Conservation (phyloP, 345 rosid genomes). For the Salix purpurea region DNA sequence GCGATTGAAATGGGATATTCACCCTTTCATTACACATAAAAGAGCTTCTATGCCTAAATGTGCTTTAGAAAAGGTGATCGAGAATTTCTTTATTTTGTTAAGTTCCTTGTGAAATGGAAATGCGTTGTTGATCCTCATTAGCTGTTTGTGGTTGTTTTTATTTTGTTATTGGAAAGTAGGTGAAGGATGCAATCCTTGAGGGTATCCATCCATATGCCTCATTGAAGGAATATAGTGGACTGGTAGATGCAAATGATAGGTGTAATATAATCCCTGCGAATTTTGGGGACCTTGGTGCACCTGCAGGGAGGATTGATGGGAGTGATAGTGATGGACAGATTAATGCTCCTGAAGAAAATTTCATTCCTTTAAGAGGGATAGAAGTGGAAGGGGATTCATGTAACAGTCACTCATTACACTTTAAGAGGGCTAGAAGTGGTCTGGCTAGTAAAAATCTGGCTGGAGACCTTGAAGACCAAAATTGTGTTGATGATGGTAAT, state of each 20-base stretch:
- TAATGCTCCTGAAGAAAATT: conserved; percentile 18
- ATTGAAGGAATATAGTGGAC: conserved; percentile 34
- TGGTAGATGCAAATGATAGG: conserved; percentile 18
- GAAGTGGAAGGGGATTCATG: conserved; percentile 6
- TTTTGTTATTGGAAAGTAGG: conserved; percentile 32
- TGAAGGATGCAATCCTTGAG: conserved; percentile 37
- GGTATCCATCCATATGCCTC: conserved; percentile 29
- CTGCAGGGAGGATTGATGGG: conserved; percentile 1
- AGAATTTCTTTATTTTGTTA: not conserved
- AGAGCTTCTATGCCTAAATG: conserved; percentile 46
- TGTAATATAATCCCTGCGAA: not conserved
- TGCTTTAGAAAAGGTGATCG: conserved; percentile 41
- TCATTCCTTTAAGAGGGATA: conserved; percentile 3
- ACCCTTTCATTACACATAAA: conserved; percentile 46
- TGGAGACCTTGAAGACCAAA: conserved; percentile 10
- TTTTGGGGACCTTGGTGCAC: conserved; percentile 9
- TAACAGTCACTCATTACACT: conserved; percentile 4
- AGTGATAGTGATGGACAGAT: conserved; percentile 2
- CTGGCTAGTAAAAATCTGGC: conserved; percentile 14
- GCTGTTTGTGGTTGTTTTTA: not conserved
- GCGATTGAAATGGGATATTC: conserved; percentile 44
- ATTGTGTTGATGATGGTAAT: conserved; percentile 1
- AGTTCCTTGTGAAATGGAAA: conserved; percentile 1
- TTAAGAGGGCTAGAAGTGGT: conserved; percentile 32
- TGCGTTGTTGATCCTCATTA: not conserved